phyloP scores from a whole-genome alignment of 768 basidiomycete genomes.

The Leccinum variicolor region DNA sequence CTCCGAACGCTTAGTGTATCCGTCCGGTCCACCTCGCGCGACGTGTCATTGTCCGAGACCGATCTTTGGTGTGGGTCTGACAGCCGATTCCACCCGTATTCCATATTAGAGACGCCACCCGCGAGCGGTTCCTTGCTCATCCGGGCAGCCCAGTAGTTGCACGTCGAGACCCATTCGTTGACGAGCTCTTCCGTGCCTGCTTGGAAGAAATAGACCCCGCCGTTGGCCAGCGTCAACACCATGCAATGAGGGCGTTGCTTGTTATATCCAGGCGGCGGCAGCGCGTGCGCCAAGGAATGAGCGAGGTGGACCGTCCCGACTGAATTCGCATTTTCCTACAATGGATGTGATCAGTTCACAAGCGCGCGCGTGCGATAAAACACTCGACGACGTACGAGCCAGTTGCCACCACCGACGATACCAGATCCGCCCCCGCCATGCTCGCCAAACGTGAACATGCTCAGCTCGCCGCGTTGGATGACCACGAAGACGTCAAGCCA shows the following conservation, averaged over 20 bases:
- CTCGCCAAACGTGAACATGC: constrained; percentile 94
- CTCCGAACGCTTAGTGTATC: constrained; percentile 76
- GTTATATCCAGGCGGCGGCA: constrained; percentile 92
- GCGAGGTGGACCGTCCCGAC: constrained; percentile 83
- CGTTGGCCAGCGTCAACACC: constrained; percentile 84
- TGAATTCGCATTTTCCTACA: constrained; percentile 78
- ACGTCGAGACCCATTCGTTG: constrained; percentile 97
- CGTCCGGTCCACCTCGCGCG: constrained; percentile 45
- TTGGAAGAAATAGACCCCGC: constrained; percentile 97
- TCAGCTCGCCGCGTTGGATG: constrained; percentile 89
- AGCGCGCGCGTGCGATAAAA: not conserved
- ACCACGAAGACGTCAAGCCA: constrained; percentile 98
- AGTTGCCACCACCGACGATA: constrained; percentile 93
- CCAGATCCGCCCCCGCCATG: constrained; percentile 56
- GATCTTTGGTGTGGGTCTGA: constrained; percentile 53
- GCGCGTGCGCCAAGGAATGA: constrained; percentile 81
- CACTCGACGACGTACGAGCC: constrained; percentile 69
- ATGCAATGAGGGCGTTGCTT: constrained; percentile 91
- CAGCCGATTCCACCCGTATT: constrained; percentile 95
- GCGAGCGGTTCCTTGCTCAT: constrained; percentile 92
- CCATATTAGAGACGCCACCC: constrained; percentile 98
- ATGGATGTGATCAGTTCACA: constrained; percentile 5
- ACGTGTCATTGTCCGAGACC: constrained; percentile 54
- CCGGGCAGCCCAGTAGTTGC: constrained; percentile 99
- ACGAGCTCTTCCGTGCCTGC: constrained; percentile 99